phyloP scores from a whole-genome alignment of 768 basidiomycete genomes.

The Calocybe cyanea region DNA sequence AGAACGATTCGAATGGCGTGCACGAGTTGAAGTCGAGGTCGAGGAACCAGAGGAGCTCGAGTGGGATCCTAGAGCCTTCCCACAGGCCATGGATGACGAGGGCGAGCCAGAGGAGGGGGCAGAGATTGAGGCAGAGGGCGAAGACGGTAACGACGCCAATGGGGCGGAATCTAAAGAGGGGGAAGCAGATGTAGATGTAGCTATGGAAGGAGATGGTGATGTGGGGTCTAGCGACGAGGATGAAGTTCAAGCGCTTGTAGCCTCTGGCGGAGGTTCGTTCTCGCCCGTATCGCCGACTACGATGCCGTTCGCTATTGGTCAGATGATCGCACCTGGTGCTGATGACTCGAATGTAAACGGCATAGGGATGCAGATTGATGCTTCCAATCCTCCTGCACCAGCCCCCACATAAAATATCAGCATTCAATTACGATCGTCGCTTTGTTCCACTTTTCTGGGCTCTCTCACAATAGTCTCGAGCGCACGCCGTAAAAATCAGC shows the following conservation, averaged over 20 bases:
- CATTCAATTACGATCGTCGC: too few species aligned
- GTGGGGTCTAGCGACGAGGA: conserved; percentile 21
- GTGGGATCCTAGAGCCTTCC: conserved; percentile 53
- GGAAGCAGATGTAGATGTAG: conserved; percentile 22
- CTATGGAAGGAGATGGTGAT: conserved; percentile 13
- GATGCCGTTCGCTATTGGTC: neutral
- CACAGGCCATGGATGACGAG: conserved; percentile 6
- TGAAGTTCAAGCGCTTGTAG: conserved; percentile 29
- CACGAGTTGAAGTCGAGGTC: conserved; percentile 72
- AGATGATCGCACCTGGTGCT: too few species aligned
- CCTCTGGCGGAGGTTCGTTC: conserved; percentile 20
- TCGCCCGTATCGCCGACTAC: conserved; percentile 16
- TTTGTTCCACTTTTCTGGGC: too few species aligned
- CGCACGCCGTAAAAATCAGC: too few species aligned
- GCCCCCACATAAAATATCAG: too few species aligned
- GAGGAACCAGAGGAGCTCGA: conserved; percentile 78
- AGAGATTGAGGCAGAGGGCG: conserved; percentile 23
- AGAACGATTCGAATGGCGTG: conserved; percentile 82
- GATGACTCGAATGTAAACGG: too few species aligned
- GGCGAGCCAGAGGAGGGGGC: conserved; percentile 24
- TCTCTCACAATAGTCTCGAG: too few species aligned
- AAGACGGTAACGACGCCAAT: conserved; percentile 18
- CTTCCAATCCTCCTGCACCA: too few species aligned
- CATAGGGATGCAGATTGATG: too few species aligned
- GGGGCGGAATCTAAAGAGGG: conserved; percentile 22